Evolutionary conservation across 2,329 filamentous ascomycete species (phyloP).

Genomic region (Penicillium janthinellum): DNA sequence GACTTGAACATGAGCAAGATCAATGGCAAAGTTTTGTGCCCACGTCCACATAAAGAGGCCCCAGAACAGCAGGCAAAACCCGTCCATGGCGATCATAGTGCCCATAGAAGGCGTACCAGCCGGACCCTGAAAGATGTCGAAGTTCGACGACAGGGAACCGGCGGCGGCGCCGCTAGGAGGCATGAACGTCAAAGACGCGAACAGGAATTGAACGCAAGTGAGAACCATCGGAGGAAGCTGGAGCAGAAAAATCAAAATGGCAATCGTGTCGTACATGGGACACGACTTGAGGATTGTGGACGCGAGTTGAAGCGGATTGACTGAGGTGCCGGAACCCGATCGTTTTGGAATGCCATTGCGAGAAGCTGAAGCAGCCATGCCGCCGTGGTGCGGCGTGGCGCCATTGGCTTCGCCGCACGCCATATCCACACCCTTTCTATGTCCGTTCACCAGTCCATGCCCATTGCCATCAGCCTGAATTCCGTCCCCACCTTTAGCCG

Average conservation of each 20-base stretch:
- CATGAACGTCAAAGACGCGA: slow-evolving; percentile 90
- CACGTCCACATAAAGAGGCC: slow-evolving; percentile 79
- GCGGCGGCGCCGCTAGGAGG: slow-evolving; percentile 77
- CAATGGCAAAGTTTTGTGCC: slow-evolving; percentile 82
- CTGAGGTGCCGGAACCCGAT: slow-evolving; percentile 50
- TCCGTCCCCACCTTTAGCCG: slow-evolving; percentile 32
- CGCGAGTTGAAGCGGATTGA: slow-evolving; percentile 73
- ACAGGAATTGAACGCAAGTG: slow-evolving; percentile 86
- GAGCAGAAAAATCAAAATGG: slow-evolving; percentile 93
- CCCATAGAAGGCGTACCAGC: slow-evolving; percentile 82
- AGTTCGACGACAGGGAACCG: slow-evolving; percentile 74
- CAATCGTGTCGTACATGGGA: slow-evolving; percentile 90
- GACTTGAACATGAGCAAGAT: slow-evolving; percentile 90
- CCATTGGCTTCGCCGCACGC: slow-evolving; percentile 38
- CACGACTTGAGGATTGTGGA: slow-evolving; percentile 87
- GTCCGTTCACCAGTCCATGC: slow-evolving; percentile 39
- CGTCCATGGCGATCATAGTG: slow-evolving; percentile 81
- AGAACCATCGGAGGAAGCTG: slow-evolving; percentile 87
- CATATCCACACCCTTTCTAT: slow-evolving; percentile 36
- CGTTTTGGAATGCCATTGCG: slow-evolving; percentile 41
- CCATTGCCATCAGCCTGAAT: slow-evolving; percentile 40
- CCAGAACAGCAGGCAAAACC: slow-evolving; percentile 81
- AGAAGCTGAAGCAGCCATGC: slow-evolving; percentile 31
- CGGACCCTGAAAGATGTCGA: slow-evolving; percentile 87
- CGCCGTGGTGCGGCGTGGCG: slow-evolving; percentile 34